Base-by-base conservation (phyloP, 108 stramenopile species). In the Nitzschia sp. region DNA sequence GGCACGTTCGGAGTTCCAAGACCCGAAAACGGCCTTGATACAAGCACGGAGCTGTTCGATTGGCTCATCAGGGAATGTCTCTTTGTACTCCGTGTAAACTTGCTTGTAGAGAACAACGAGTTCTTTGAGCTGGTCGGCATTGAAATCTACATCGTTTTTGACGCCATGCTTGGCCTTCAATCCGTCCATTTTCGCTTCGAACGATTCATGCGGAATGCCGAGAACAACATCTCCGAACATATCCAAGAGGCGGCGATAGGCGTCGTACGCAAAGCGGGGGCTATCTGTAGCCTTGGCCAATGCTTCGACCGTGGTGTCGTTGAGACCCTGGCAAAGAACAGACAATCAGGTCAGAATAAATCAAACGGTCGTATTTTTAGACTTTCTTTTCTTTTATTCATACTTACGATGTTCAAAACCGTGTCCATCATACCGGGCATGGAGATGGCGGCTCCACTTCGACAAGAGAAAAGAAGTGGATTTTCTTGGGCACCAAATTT, bases 221-320 rank as follows among this genome's bases (percentile, higher is more conserved):
- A 88, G 69, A 27, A 93, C 92, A 22, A 75, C 74, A 62, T 91
- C 86, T 6, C 88, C 89, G 75, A 85, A 93, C 94, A 95, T 95
- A 58, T 93, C 83, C 28, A 95, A 69, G 29, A 95, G 80, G 11
- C 94, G 88, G 55, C 89, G 84, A 64, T 88, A 90, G 34, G 83
- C 69, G 68, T 95, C 94, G 75, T 78, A 90, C 2, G 90, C 94
- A 56, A 88, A 95, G 25, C 89, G 69, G n/a, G 63, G 61, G 58
- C 91, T 90, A 59, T 76, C 77, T 21, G 80, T 84, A 19, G 86
- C 83, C 69, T 83, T 76, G 54, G 88, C 87, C 54, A 88, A 72
- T 4, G 82, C 87, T 46, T 88, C 72, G 46, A 87, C 89, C 25
- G 85, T 87, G 8, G 67, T 78, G 45, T 93, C 90, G 58, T 91